Evolutionary conservation across 108 stramenopile species (phyloP), one percentile per base, ranked within the genome.

Genomic region (Conticribra guillardii): DNA sequence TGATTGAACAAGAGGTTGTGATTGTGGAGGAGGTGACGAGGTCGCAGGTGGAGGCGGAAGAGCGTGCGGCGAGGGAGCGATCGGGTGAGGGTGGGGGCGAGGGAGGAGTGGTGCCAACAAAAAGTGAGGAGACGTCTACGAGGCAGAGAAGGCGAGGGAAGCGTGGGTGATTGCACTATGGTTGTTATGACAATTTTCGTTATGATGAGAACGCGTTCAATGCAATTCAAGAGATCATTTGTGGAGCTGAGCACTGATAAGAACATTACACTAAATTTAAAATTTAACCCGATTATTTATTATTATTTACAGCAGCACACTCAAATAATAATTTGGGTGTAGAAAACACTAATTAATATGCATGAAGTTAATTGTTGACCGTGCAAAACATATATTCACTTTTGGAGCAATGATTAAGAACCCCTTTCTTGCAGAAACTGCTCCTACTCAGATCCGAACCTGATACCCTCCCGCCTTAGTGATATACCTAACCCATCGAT

Each of bases 401-500:
- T 22, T 51, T 21, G 4, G 5, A 51, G 9, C 8, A 21, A 15
- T 9, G 16, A 51, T 51, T 11, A 15, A 21, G 50, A 4, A 51
- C 50, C n/a, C 4, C 50, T 21, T 21, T 21, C 17, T 22, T n/a
- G n/a, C n/a, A n/a, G n/a, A 22, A 51, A 22, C 4, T n/a, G 8
- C 16, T 9, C 8, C 37, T 22, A 67, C 37, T 86, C 90, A 99
- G 77, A 99, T 97, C 30, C 96, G 91, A 60, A 99, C 88, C 73
- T 97, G 94, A 76, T 98, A 99, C 52, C 82, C 86, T 15, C 97
- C 97, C 0, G 99, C 99, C 76, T 98, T 96, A 16, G 99, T 98
- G 61, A 98, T 96, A 84, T 98, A 99, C 59, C 97, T 87, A 17
- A 99, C 99, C 97, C 97, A 99, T 77, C 96, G 88, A 67, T 95